Conservation (phyloP, 108 stramenopile species). For the Skeletonema grethae region DNA sequence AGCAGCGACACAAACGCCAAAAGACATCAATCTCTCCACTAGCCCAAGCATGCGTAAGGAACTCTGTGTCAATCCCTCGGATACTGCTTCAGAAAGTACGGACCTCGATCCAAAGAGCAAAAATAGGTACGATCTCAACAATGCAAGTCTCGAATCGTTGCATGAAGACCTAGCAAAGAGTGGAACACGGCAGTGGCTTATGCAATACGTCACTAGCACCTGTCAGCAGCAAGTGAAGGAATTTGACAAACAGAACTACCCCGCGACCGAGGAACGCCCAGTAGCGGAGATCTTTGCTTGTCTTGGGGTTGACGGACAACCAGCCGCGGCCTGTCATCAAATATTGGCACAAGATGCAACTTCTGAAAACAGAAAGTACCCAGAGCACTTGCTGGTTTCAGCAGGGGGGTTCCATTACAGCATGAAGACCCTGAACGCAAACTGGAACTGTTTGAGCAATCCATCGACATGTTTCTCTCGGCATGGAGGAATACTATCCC, state of each 20-base stretch:
- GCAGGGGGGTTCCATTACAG: constrained; percentile 17
- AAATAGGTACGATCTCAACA: not conserved
- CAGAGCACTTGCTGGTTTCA: not conserved
- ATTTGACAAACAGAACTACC: not conserved
- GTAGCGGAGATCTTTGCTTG: not conserved
- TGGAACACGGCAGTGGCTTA: not conserved
- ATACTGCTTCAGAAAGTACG: not conserved
- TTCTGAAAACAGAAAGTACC: not conserved
- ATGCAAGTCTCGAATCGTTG: not conserved
- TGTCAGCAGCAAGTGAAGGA: not conserved
- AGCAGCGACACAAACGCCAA: not conserved
- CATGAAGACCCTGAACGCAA: constrained; percentile 17
- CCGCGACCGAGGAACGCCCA: not conserved
- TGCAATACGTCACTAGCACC: not conserved
- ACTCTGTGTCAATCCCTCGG: not conserved
- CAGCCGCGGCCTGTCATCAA: not conserved
- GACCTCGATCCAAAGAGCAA: not conserved
- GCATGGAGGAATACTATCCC: not conserved
- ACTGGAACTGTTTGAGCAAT: constrained; percentile 12
- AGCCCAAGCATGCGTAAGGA: not conserved
- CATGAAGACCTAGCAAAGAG: constrained; percentile 1
- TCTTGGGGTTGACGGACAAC: not conserved
- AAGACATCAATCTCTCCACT: not conserved
- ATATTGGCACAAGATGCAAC: not conserved
- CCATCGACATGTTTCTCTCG: constrained; percentile 2